Conservation (phyloP, 2,329 filamentous ascomycete species). For the Cadophora luteo-olivacea region DNA sequence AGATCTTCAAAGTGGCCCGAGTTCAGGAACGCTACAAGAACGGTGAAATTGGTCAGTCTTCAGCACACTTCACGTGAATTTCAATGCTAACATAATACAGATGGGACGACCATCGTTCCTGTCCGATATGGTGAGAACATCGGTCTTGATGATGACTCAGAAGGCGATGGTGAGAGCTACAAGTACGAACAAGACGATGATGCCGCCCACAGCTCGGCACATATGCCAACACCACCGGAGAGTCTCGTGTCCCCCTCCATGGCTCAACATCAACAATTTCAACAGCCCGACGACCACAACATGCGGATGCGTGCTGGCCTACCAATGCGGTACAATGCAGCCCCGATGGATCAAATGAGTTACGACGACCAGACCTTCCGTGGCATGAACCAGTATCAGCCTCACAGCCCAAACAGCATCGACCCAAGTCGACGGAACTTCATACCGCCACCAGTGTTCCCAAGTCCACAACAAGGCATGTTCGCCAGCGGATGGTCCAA, state of each 20-base stretch:
- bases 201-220: constrained; percentile 3
- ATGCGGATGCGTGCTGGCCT: constrained; percentile 26
- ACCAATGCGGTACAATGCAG: constrained; percentile 21
- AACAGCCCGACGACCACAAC: constrained; percentile 27
- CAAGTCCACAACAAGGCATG: constrained; percentile 31
- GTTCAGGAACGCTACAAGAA: constrained; percentile 62
- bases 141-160: constrained; percentile 30
- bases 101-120: constrained; percentile 28
- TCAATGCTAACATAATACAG: constrained; percentile 23
- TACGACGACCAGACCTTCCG: constrained; percentile 22
- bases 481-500: constrained; percentile 22
- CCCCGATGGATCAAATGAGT: constrained; percentile 29
- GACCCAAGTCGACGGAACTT: constrained; percentile 30
- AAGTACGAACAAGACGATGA: constrained; percentile 38
- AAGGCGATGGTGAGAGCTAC: constrained; percentile 33
- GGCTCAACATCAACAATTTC: constrained; percentile 25
- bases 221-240: constrained; percentile 32
- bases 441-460: constrained; percentile 24
- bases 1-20: constrained; percentile 67
- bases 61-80: not conserved
- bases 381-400: constrained; percentile 24
- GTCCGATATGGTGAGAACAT: constrained; percentile 37
- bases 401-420: constrained; percentile 30
- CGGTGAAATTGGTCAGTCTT: constrained; percentile 60
- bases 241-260: constrained; percentile 35